Percentiles rank a stretch among this genome's conserved stretches.
Conservation (phyloP, 2,329 filamentous ascomycete species). For the Cadophora gregata region DNA sequence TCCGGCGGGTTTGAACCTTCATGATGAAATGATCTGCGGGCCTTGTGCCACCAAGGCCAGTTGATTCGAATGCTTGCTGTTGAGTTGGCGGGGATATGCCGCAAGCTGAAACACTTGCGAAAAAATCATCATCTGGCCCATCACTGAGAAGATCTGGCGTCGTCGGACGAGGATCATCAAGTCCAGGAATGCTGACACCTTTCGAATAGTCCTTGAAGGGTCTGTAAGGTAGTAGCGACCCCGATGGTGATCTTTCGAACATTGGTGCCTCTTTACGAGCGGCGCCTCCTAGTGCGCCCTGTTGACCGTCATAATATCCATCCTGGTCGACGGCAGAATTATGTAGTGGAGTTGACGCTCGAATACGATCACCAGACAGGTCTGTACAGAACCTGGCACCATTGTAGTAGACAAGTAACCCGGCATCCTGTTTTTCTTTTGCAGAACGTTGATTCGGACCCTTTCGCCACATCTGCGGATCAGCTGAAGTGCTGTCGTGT, state of each 20-base stretch:
- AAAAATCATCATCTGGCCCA: slow-evolving; percentile 31
- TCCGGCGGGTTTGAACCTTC: slow-evolving; percentile 50
- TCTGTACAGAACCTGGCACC: slow-evolving; percentile 83
- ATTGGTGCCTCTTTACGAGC: slow-evolving; percentile 31
- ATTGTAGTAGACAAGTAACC: slow-evolving; percentile 84
- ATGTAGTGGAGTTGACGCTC: slow-evolving; percentile 55
- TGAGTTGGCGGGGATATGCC: slow-evolving; percentile 18
- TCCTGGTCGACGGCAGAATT: slow-evolving; percentile 54
- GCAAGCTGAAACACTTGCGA: slow-evolving; percentile 37
- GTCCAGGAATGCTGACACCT: slow-evolving; percentile 30
- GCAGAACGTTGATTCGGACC: background rate
- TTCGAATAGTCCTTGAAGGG: slow-evolving; percentile 54
- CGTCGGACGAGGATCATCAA: slow-evolving; percentile 31
- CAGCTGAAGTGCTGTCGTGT: background rate
- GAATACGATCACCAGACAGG: slow-evolving; percentile 69
- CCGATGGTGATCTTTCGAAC: slow-evolving; percentile 53
- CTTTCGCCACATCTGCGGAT: slow-evolving; percentile 4
- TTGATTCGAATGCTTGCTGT: slow-evolving; percentile 56
- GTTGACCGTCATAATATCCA: slow-evolving; percentile 37
- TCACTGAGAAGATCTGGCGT: slow-evolving; percentile 36
- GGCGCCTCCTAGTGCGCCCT: slow-evolving; percentile 31
- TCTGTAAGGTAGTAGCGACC: slow-evolving; percentile 55
- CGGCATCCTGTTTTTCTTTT: slow-evolving; percentile 54
- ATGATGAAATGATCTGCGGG: slow-evolving; percentile 70
- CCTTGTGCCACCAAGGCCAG: slow-evolving; percentile 62